Evolutionary conservation across 768 basidiomycete species (phyloP), one percentile per base, ranked within the genome.

Genomic region (Dendrothele bispora): DNA sequence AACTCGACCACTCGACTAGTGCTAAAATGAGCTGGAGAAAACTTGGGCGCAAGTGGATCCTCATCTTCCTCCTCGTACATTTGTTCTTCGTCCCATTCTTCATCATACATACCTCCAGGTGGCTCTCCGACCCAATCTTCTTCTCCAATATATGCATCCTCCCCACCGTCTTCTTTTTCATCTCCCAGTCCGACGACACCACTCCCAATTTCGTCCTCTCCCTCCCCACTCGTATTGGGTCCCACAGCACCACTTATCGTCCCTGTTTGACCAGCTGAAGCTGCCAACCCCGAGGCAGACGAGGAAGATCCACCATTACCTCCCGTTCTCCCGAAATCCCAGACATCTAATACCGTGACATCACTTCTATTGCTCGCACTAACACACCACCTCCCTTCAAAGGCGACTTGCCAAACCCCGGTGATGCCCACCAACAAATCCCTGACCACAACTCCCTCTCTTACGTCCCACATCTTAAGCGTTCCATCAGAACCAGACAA

Each of bases 401-500:
- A 97, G 25, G 92, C 85, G 36, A 98, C 92, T 67, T 98, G 95
- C 95, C 95, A 99, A 20, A 99, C 97, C 11, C 92, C 94, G 15
- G 85, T 88, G 53, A 98, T 91, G 8, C 91, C 89, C 1, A 88
- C 91, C 54, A 98, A 71, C 53, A 99, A 73, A 62, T 98, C 97
- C 27, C 92, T 78, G 11, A 92, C 84, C 30, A 91, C 84, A 1
- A 79, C 77, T 18, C 95, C 97, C 14, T 94, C 90, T 29, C 85
- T 72, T 51, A 95, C 78, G 63, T 98, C 90, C 97, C 97, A 99
- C 85, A 98, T 90, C 76, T 98, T 98, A 57, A 99, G 75, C 49
- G 90, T 92, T 14, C 97, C 97, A 56, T 98, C 97, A 12, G 88
- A 91, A 11, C 95, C 95, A 59, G 88, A 91, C 24, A 99, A 78